Conservation (phyloP, 768 basidiomycete genomes). For the Boletus pseudopeckii region DNA sequence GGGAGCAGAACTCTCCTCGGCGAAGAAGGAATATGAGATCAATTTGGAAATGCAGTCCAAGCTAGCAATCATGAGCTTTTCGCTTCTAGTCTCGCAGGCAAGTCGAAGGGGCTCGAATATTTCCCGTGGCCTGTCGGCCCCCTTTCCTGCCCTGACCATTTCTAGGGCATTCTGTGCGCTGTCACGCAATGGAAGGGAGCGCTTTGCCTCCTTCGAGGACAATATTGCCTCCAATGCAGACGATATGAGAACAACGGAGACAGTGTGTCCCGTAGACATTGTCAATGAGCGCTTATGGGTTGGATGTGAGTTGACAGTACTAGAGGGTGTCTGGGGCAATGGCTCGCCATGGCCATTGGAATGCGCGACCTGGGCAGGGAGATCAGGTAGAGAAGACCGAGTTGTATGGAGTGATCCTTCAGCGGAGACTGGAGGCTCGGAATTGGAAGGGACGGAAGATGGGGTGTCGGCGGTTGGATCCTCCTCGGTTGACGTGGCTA, state of each 20-base stretch:
- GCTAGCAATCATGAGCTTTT: slow-evolving; percentile 94
- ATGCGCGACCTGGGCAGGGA: slow-evolving; percentile 3
- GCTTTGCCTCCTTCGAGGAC: slow-evolving; percentile 83
- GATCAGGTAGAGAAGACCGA: slow-evolving; percentile 4
- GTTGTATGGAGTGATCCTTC: slow-evolving; percentile 5
- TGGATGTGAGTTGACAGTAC: slow-evolving; percentile 14
- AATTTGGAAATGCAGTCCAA: slow-evolving; percentile 97
- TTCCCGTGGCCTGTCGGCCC: slow-evolving; percentile 74
- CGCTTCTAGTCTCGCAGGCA: slow-evolving; percentile 92
- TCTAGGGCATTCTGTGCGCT: slow-evolving; percentile 80
- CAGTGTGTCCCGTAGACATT: slow-evolving; percentile 64
- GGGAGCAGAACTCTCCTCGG: slow-evolving; percentile 52
- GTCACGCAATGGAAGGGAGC: slow-evolving; percentile 76
- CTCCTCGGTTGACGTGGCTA: neutral
- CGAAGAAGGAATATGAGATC: slow-evolving; percentile 96
- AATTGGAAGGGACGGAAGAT: slow-evolving; percentile 8
- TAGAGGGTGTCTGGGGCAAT: slow-evolving; percentile 20
- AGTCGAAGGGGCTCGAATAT: slow-evolving; percentile 95
- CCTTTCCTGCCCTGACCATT: slow-evolving; percentile 71
- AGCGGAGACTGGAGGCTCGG: neutral
- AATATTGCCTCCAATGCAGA: slow-evolving; percentile 85
- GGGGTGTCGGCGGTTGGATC: neutral
- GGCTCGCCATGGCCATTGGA: slow-evolving; percentile 16
- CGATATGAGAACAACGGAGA: slow-evolving; percentile 77
- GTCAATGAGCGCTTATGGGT: slow-evolving; percentile 58